These are phyloP conservation scores for Sporothrix brasiliensis DNA, from an alignment of 2,329 filamentous ascomycete genomes.

Conservation along the genomic window DNA sequence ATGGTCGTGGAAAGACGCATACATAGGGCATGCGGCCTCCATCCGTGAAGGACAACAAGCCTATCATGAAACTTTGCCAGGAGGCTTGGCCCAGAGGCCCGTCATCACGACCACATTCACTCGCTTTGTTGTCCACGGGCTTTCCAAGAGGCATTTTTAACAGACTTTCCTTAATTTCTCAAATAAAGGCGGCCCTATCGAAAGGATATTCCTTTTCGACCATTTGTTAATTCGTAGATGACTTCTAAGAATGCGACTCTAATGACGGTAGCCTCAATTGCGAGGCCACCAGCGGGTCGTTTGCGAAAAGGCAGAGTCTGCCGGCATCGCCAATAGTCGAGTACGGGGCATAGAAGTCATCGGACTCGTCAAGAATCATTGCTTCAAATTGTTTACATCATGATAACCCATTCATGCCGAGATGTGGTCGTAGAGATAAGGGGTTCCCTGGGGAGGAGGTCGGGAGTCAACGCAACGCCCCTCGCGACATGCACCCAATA, in stretches of 20 bases:
- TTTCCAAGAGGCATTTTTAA: background rate
- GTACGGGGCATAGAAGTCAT: background rate
- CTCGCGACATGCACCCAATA: background rate
- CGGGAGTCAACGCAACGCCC: background rate
- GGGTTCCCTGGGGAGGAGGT: background rate
- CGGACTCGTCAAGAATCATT: background rate
- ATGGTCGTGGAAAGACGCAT: background rate
- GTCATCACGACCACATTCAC: background rate
- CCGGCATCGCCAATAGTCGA: background rate
- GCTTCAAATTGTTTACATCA: background rate
- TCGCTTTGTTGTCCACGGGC: background rate
- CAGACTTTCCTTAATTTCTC: too few relatives aligned
- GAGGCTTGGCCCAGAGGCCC: background rate
- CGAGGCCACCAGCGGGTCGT: background rate
- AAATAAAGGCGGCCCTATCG: too few relatives aligned
- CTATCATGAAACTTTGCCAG: background rate
- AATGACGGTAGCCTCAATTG: background rate
- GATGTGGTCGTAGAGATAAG: too few relatives aligned
- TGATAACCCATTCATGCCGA: background rate
- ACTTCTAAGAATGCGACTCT: background rate
- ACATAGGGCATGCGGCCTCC: conserved; percentile 1
- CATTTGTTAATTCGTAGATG: background rate
- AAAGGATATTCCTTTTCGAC: background rate
- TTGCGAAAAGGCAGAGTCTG: background rate
- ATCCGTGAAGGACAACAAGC: background rate